A percentile compares a stretch with the other conserved stretches of the same genome.
These are phyloP conservation scores for Xerocomellus chrysenteron DNA, from an alignment of 768 basidiomycete genomes.

Conservation along the genomic window DNA sequence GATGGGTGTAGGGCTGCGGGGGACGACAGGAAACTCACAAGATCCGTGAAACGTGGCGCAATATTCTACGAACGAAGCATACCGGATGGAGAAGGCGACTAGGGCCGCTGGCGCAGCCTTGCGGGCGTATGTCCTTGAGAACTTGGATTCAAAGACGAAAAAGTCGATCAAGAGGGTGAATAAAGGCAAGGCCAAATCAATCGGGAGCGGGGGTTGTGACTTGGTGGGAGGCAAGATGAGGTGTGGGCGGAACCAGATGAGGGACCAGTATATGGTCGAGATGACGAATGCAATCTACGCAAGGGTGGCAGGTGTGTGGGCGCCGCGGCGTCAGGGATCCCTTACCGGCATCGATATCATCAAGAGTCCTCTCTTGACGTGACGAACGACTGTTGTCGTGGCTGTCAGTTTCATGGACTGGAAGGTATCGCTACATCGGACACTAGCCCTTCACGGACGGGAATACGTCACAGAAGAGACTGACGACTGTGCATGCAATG, in stretches of 20 bases:
- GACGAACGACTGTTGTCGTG: constrained; percentile 20
- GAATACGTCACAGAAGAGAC: constrained; percentile 40
- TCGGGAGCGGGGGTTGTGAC: constrained; percentile 42
- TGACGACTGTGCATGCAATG: constrained; percentile 42
- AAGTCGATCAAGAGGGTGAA: constrained; percentile 64
- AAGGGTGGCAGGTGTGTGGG: not conserved
- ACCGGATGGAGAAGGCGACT: constrained; percentile 42
- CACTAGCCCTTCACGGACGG: constrained; percentile 37
- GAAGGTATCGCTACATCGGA: not conserved
- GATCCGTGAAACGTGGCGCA: constrained; percentile 58
- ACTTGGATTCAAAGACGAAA: constrained; percentile 61
- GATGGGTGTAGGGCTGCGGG: not conserved
- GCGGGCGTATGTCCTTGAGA: constrained; percentile 26
- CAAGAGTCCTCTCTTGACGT: constrained; percentile 56
- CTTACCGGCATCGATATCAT: constrained; percentile 66
- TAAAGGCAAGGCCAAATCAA: constrained; percentile 61
- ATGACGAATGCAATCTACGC: constrained; percentile 46
- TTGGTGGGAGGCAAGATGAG: constrained; percentile 40
- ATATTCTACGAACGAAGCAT: constrained; percentile 66
- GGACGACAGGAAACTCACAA: constrained; percentile 45
- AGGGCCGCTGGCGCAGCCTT: constrained; percentile 16
- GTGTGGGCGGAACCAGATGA: constrained; percentile 52
- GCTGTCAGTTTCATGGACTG: not conserved
- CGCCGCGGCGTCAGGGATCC: not conserved
- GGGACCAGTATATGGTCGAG: constrained; percentile 66